Evolutionary conservation across 805 yeast genomes (phyloP), one percentile per base, ranked within the genome.

Genomic region (Candida orba): DNA sequence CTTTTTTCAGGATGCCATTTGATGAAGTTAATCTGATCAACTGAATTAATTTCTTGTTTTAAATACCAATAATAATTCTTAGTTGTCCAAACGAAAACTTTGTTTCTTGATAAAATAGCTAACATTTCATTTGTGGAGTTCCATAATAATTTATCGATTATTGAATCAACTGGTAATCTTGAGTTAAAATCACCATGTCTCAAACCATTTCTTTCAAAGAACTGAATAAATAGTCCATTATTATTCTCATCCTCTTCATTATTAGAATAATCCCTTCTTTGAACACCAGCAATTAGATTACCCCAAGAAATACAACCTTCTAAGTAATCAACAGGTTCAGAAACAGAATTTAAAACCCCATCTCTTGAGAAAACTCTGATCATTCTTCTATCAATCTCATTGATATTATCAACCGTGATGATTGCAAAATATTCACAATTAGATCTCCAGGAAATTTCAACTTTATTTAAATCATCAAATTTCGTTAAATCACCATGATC

Each of bases 31-130:
- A 69, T 57, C 22, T 56, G 44, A 8, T 53, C 46, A 29, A 36
- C 15, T 2, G 57, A 53, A 32, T 60, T 63, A 3, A 90, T 63
- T 56, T 84, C 95, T 62, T 85, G 95, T 57, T 93, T 93, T 53
- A 90, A 71, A 63, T 85, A 89, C 99, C 99, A 93, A 58, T 90
- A 95, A 63, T 90, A 93, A 63, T 93, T 93, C 58, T 86, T 89
- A 4, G 85, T 72, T 1, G 95, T 81, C 97, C 97, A 93, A 22
- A 93, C 63, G 58, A 84, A 95, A n/a, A 93, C 73, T 14, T 76
- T 67, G 52, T 79, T 72, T 2, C 63, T 48, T 25, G 84, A 68
- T 34, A 76, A 80, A 12, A 93, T 66, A 2, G 95, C 86, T 43
- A 93, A 67, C 2, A 85, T 71, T 52, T 89, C 95, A 42, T 90